phyloP scores from a whole-genome alignment of 2,329 filamentous ascomycete species.

The Alternaria brassicicola region DNA sequence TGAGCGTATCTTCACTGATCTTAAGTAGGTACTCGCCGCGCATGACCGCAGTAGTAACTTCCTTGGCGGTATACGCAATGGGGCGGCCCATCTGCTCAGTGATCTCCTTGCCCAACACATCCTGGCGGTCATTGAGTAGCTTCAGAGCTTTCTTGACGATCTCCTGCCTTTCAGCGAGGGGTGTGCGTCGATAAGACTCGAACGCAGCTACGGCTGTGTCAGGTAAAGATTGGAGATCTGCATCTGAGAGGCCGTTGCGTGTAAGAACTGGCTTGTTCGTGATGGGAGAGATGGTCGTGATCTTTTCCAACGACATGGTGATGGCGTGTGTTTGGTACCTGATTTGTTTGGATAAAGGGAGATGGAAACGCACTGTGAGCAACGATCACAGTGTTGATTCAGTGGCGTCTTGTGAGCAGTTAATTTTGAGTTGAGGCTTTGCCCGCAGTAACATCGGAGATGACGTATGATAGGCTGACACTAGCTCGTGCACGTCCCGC shows the following conservation, averaged over 20 bases:
- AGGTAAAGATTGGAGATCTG: slow-evolving; percentile 75
- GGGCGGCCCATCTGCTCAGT: slow-evolving; percentile 96
- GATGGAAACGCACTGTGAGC: slow-evolving; percentile 13
- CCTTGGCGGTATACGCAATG: slow-evolving; percentile 82
- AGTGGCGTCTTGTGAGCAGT: slow-evolving; percentile 17
- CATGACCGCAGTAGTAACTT: slow-evolving; percentile 84
- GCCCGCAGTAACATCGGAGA: slow-evolving; percentile 15
- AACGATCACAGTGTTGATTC: slow-evolving; percentile 13
- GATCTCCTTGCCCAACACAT: slow-evolving; percentile 82
- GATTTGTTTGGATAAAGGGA: slow-evolving; percentile 23
- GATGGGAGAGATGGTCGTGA: slow-evolving; percentile 84
- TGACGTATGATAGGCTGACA: slow-evolving; percentile 20
- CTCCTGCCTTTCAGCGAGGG: slow-evolving; percentile 74
- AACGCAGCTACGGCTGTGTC: slow-evolving; percentile 76
- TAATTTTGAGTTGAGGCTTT: slow-evolving; percentile 24
- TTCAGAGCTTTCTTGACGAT: slow-evolving; percentile 82
- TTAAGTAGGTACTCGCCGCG: slow-evolving; percentile 85
- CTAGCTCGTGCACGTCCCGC: slow-evolving; percentile 13
- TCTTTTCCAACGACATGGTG: slow-evolving; percentile 61
- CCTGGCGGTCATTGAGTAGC: slow-evolving; percentile 71
- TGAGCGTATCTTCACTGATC: slow-evolving; percentile 77
- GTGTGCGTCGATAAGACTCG: slow-evolving; percentile 74
- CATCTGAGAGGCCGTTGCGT: slow-evolving; percentile 72
- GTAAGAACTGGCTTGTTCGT: slow-evolving; percentile 86
- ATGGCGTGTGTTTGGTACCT: slow-evolving; percentile 11